Conservation (phyloP, 2,329 filamentous ascomycete species). For the Sporothrix brunneoviolacea region DNA sequence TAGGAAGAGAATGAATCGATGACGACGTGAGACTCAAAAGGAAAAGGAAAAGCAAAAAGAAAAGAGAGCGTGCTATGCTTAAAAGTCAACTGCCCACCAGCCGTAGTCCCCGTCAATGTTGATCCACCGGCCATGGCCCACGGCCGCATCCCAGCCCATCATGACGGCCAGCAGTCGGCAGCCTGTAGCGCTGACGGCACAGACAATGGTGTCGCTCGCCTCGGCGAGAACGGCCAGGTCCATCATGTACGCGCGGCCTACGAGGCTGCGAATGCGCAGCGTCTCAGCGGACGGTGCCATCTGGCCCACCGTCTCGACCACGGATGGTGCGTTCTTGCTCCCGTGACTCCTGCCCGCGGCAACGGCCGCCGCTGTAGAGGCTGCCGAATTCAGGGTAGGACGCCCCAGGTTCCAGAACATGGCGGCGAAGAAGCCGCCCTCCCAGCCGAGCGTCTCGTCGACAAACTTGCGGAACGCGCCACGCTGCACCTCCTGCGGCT, state of each 20-base stretch:
- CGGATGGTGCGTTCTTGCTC: too few species aligned
- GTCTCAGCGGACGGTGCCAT: slow-evolving; percentile 41
- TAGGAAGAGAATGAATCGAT: too few species aligned
- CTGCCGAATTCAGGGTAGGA: slow-evolving; percentile 29
- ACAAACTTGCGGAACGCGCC: slow-evolving; percentile 56
- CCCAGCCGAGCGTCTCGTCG: slow-evolving; percentile 76
- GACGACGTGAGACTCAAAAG: too few species aligned
- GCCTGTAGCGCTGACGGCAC: slow-evolving; percentile 64
- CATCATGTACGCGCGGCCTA: slow-evolving; percentile 75
- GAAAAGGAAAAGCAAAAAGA: neutral
- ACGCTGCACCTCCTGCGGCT: neutral
- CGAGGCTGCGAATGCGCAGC: slow-evolving; percentile 62
- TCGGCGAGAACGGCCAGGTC: slow-evolving; percentile 68
- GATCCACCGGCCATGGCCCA: slow-evolving; percentile 57
- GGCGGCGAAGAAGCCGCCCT: slow-evolving; percentile 75
- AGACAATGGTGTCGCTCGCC: slow-evolving; percentile 65
- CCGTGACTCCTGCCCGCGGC: too few species aligned
- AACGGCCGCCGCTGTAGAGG: slow-evolving; percentile 22
- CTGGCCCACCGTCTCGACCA: neutral
- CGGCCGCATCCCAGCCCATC: slow-evolving; percentile 72
- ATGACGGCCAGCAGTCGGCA: slow-evolving; percentile 76
- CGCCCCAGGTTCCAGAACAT: slow-evolving; percentile 75
- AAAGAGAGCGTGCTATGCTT: neutral
- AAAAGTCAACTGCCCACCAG: slow-evolving; percentile 38
- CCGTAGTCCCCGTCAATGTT: slow-evolving; percentile 70